A percentile compares a stretch with the other conserved stretches of the same genome.
Conservation (phyloP, 768 basidiomycete genomes). For the Rhizopogon sp. region DNA sequence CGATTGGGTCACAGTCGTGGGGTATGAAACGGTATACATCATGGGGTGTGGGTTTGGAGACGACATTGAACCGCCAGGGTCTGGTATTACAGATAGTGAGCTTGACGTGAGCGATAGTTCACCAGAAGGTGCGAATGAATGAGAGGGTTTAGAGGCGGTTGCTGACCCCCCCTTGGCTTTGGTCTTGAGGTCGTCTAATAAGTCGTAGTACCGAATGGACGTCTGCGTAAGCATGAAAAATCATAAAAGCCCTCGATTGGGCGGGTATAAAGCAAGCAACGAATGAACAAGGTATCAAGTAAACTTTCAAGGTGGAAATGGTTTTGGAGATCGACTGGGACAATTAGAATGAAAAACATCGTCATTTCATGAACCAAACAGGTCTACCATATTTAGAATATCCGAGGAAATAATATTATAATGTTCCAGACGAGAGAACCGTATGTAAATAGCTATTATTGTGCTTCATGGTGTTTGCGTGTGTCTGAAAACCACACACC, state of each 20-base stretch:
- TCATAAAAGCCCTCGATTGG: slow-evolving; percentile 12
- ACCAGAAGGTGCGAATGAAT: not conserved
- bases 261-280: not conserved
- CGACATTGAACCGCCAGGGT: not conserved
- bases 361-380: slow-evolving; percentile 2
- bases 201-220: slow-evolving; percentile 20
- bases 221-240: not conserved
- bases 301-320: not conserved
- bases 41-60: slow-evolving; percentile 3
- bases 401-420: too few relatives aligned
- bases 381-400: slow-evolving; percentile 4
- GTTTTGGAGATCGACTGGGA: not conserved
- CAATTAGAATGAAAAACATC: not conserved
- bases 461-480: too few relatives aligned
- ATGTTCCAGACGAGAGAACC: too few relatives aligned
- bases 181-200: slow-evolving; percentile 14
- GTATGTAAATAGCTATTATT: too few relatives aligned
- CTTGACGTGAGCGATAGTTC: not conserved
- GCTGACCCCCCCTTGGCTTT: slow-evolving; percentile 42
- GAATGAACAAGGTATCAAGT: not conserved
- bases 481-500: too few relatives aligned
- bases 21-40: slow-evolving; percentile 22
- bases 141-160: slow-evolving; percentile 52
- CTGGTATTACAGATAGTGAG: not conserved
- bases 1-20: slow-evolving; percentile 34